These are phyloP conservation scores for Pichia californica DNA, from an alignment of 805 yeast genomes.

Conservation along the genomic window DNA sequence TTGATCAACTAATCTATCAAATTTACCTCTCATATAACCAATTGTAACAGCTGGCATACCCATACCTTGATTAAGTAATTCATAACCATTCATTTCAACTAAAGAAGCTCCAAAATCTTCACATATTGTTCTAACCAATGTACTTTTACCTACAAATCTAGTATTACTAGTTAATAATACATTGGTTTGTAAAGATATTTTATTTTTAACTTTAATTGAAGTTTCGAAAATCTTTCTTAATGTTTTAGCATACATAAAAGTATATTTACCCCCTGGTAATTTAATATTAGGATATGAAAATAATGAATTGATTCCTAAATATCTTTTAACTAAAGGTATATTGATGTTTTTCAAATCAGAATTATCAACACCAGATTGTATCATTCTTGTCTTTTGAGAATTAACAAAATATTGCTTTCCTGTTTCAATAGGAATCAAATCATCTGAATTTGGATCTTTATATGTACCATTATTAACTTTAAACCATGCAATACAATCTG, in stretches of 20 bases:
- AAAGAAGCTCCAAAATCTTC: constrained; percentile 58
- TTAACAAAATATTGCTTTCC: constrained; percentile 51
- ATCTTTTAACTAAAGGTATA: constrained; percentile 6
- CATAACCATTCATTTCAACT: constrained; percentile 64
- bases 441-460: constrained; percentile 15
- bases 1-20: constrained; percentile 53
- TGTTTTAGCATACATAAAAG: constrained; percentile 44
- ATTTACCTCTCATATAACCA: constrained; percentile 69
- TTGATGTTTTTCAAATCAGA: constrained; percentile 22
- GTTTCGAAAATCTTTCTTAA: constrained; percentile 52
- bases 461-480: constrained; percentile 50
- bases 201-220: constrained; percentile 29
- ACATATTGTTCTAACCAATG: constrained; percentile 50
- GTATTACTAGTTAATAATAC: constrained; percentile 61
- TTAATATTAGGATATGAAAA: constrained; percentile 10
- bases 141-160: constrained; percentile 75
- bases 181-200: constrained; percentile 47
- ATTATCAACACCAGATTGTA: constrained; percentile 57
- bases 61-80: constrained; percentile 58
- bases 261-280: constrained; percentile 14
- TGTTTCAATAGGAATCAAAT: constrained; percentile 18
- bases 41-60: constrained; percentile 59
- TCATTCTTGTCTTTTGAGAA: constrained; percentile 60
- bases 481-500: constrained; percentile 84
- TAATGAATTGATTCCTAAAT: constrained; percentile 6